Base-by-base conservation (phyloP, 331 rosid species). In the Malus hybrid region DNA sequence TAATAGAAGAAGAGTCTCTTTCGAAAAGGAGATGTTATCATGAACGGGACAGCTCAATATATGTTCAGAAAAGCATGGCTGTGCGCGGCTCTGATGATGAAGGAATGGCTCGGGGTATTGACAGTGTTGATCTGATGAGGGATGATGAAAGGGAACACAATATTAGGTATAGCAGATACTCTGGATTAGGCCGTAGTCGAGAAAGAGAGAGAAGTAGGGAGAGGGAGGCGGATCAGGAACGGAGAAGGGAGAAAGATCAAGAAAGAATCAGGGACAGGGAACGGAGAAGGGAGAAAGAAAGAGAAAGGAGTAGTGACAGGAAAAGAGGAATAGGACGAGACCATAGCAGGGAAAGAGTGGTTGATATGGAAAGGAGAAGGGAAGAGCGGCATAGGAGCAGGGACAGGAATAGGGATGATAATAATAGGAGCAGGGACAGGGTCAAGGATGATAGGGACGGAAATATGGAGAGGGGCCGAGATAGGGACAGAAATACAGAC, bases 1-100 rank as follows among this genome's bases (percentile, higher is more conserved):
- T 82, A 13, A 67, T 76, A 70, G 98, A 94, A 29, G 97, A 89
- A 75, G 89, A 87, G 84, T 75, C 75, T 42, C 81, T 74, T 64
- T 82, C 80, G 10, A 92, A 79, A 81, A 83, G 84, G 73, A 83
- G 86, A 69, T 65, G 67, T 74, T 76, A 76, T 71, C 71, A 27
- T 61, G 90, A 82, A 39, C 57, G 19, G 52, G 93, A 76, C 32
- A 57, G 62, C 65, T 62, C 48, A 52, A 10, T 59, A 15, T 68
- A 74, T 76, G 77, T 73, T 69, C 84, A 80, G 50, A 87, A 82
- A 80, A 75, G 80, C 16, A 86, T 73, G 77, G 67, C 66, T 56
- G 80, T 59, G 3, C 71, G 74, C 42, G 83, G 80, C 59, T 62
- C 67, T 48, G 88, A 80, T 34, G 90, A 88, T 85, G 96, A 80